A percentile compares a stretch with the other conserved stretches of the same genome.
Evolutionary conservation across 2,329 filamentous ascomycete genomes (phyloP).

Genomic region (Rutstroemia sp.): DNA sequence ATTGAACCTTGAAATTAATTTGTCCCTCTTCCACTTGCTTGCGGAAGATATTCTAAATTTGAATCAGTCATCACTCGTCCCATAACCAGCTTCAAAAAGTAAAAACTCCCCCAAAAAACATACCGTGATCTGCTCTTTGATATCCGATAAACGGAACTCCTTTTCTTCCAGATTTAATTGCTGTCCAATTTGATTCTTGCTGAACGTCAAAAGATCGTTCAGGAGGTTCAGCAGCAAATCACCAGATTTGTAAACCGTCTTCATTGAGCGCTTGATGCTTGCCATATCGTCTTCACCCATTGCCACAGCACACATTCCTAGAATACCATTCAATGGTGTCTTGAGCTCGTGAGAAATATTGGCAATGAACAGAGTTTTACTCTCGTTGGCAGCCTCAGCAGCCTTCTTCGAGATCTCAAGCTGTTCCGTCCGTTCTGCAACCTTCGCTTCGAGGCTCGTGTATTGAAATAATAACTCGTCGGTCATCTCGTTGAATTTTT

Average conservation of each 20-base stretch:
- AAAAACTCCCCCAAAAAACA: no score
- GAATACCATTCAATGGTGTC: conserved; percentile 85
- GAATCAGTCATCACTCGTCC: not conserved
- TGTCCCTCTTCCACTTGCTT: conserved; percentile 77
- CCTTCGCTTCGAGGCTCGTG: conserved; percentile 73
- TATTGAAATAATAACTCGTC: conserved; percentile 68
- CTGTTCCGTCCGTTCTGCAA: conserved; percentile 74
- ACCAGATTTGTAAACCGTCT: conserved; percentile 82
- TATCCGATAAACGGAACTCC: conserved; percentile 78
- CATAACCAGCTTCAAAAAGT: not conserved
- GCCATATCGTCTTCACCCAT: conserved; percentile 82
- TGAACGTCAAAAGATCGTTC: conserved; percentile 86
- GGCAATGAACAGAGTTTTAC: conserved; percentile 95
- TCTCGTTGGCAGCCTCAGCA: conserved; percentile 90
- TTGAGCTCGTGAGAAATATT: conserved; percentile 59
- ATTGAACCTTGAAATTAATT: conserved; percentile 67
- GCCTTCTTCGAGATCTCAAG: conserved; percentile 86
- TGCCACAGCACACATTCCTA: conserved; percentile 89
- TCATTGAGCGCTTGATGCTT: conserved; percentile 74
- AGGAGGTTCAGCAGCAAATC: conserved; percentile 79
- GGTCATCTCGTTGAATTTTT: conserved; percentile 10
- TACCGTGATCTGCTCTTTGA: conserved; percentile 62
- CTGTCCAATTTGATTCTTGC: conserved; percentile 89
- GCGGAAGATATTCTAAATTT: conserved; percentile 67
- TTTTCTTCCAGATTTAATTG: conserved; percentile 74